Conservation (phyloP, 768 basidiomycete species). For the Calvatia gigantea region DNA sequence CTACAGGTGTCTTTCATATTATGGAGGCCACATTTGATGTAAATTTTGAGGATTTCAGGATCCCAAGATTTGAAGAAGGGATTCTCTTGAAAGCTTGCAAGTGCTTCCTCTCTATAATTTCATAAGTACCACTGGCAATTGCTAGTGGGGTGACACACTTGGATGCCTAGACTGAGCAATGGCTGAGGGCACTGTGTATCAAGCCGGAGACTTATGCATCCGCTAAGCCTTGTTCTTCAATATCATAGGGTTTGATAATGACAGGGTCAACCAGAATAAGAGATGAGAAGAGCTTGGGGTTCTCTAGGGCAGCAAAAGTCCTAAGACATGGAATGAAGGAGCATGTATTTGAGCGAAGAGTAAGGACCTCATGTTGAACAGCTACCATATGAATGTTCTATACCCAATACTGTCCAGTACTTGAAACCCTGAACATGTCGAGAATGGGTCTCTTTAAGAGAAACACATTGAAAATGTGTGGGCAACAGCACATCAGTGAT, state of each 20-base stretch:
- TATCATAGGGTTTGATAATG: slow-evolving; percentile 32
- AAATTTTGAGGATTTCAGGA: slow-evolving; percentile 53
- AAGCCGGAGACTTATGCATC: no score
- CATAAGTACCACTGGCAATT: neutral
- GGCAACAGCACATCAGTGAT: slow-evolving; percentile 37
- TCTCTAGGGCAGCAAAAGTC: slow-evolving; percentile 56
- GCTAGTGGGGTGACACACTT: no score
- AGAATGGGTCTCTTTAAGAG: slow-evolving; percentile 32
- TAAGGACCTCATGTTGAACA: slow-evolving; percentile 54
- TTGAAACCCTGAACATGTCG: slow-evolving; percentile 47
- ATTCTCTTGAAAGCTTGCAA: slow-evolving; percentile 38
- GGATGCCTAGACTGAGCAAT: no score
- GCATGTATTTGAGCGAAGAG: neutral
- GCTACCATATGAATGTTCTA: slow-evolving; percentile 86
- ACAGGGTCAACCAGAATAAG: slow-evolving; percentile 81
- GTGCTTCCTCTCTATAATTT: slow-evolving; percentile 54
- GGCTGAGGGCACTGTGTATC: no score
- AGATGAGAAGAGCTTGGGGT: slow-evolving; percentile 63
- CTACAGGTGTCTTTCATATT: slow-evolving; percentile 22
- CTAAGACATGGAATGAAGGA: slow-evolving; percentile 37
- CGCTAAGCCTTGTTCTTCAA: no score
- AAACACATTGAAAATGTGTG: slow-evolving; percentile 47
- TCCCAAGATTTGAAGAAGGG: slow-evolving; percentile 76
- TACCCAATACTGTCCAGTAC: slow-evolving; percentile 51
- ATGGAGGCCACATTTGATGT: slow-evolving; percentile 56